Evolutionary conservation across 2,329 filamentous ascomycete genomes (phyloP), one percentile per base, ranked within the genome.

Genomic region (Plenodomus lindquistii): DNA sequence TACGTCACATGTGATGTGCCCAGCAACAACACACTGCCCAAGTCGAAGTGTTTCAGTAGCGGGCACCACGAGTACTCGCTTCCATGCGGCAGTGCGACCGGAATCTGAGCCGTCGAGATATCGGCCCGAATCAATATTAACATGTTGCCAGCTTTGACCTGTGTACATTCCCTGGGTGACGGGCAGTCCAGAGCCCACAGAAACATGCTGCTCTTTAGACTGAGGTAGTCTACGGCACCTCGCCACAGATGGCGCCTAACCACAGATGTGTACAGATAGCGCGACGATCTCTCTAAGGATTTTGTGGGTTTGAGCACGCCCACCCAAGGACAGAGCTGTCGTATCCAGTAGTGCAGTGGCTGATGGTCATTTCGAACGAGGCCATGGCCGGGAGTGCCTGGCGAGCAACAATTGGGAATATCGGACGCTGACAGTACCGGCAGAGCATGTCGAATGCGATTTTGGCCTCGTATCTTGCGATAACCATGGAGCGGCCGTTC

Each of bases 121-220:
- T 70, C 67, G 67, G 67, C 43, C 67, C 67, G 67, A 69, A 47
- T 68, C 15, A 37, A 48, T 50, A 59, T 57, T 61, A 58, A 52
- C 43, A 54, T 63, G 52, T 50, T 58, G 44, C 63, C 62, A 55
- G 55, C 62, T 63, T 56, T 51, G 60, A 58, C 45, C 54, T 48
- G 45, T 51, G 54, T 46, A 43, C 46, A 50, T 53, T 50, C 46
- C n/a, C 55, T 52, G 48, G 53, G 50, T 50, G 42, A 55, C 58
- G 54, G 55, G 54, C 50, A 54, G 55, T 42, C 52, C 51, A 56
- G 50, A 55, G 53, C 44, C 50, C 47, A 50, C 47, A 54, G 66
- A 69, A 56, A 55, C 44, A 42, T 42, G 48, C 50, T 55, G 50
- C 42, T 46, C 55, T 51, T 50, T 44, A 50, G 50, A 43, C 44